A percentile compares a stretch with the other conserved stretches of the same genome.
These are phyloP conservation scores for Aureobasidium leucospermi DNA, from an alignment of 2,329 filamentous ascomycete genomes.

Conservation along the genomic window DNA sequence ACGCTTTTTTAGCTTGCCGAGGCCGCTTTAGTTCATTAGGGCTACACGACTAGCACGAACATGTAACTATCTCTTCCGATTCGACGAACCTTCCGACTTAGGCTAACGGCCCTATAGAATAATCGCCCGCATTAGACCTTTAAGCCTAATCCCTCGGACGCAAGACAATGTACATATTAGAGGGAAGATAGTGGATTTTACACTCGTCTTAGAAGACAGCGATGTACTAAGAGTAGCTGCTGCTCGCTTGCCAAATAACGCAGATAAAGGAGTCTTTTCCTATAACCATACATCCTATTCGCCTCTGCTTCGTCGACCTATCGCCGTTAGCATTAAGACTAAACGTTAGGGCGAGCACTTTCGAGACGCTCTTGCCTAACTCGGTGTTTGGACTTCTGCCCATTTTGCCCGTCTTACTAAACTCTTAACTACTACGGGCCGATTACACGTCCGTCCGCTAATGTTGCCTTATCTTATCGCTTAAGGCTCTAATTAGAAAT, in stretches of 20 bases:
- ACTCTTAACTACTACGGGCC: slow-evolving; percentile 2
- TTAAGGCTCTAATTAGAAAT: slow-evolving; percentile 10
- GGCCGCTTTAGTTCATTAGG: slow-evolving; percentile 3
- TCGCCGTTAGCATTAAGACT: slow-evolving; percentile 14
- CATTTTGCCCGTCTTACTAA: slow-evolving; percentile 9
- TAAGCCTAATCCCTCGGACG: slow-evolving; percentile 8
- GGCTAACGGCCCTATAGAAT: slow-evolving; percentile 10
- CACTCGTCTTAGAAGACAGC: slow-evolving; percentile 2
- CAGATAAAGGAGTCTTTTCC: slow-evolving; percentile 8
- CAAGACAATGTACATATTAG: slow-evolving; percentile 9
- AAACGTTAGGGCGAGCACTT: slow-evolving; percentile 13
- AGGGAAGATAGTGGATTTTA: slow-evolving; percentile 13
- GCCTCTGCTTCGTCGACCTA: slow-evolving; percentile 7
- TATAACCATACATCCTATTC: slow-evolving; percentile 13
- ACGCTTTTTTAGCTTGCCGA: slow-evolving; percentile 10
- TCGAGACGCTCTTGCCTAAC: slow-evolving; percentile 4
- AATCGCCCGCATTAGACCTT: slow-evolving; percentile 3
- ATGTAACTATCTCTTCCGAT: slow-evolving; percentile 4
- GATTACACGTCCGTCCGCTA: neutral
- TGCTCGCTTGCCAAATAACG: slow-evolving; percentile 4
- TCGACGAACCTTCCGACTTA: neutral
- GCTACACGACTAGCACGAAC: slow-evolving; percentile 7
- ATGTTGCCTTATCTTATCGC: slow-evolving; percentile 10
- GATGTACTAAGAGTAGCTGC: slow-evolving; percentile 2
- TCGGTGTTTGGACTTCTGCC: slow-evolving; percentile 10